A percentile compares a stretch with the other conserved stretches of the same genome.
These are phyloP conservation scores for Pichia sp. DNA, from an alignment of 1,139 yeast species.

Conservation along the genomic window DNA sequence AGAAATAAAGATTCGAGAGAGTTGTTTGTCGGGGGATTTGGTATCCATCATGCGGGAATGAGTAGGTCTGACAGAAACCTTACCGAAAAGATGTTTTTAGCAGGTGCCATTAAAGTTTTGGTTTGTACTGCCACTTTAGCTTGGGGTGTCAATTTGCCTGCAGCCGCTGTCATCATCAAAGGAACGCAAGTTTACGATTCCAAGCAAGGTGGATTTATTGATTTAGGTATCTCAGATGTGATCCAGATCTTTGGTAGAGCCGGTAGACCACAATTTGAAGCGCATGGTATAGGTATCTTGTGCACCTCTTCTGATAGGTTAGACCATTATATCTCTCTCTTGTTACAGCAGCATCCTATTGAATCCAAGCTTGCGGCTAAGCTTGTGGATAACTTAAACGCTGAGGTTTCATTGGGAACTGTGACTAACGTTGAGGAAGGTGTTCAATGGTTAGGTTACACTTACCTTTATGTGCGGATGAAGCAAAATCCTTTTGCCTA, in stretches of 20 bases:
- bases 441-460: constrained; percentile 93
- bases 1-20: constrained; percentile 79
- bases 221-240: constrained; percentile 92
- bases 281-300: constrained; percentile 86
- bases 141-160: constrained; percentile 99
- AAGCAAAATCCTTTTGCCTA: constrained; percentile 88
- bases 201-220: constrained; percentile 90
- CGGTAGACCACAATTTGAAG: constrained; percentile 96
- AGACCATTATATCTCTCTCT: constrained; percentile 79
- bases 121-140: constrained; percentile 98
- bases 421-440: constrained; percentile 95
- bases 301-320: constrained; percentile 78
- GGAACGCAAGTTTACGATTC: constrained; percentile 97
- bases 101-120: constrained; percentile 83
- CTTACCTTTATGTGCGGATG: constrained; percentile 93
- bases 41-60: constrained; percentile 98
- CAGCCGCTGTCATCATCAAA: constrained; percentile 93
- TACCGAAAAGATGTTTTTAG: constrained; percentile 80
- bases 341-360: constrained; percentile 94
- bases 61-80: constrained; percentile 83
- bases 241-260: constrained; percentile 99
- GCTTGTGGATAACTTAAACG: constrained; percentile 86
- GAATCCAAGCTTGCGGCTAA: constrained; percentile 79
- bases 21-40: constrained; percentile 77
- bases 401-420: constrained; percentile 92